These are phyloP conservation scores for Irpex sp. DNA, from an alignment of 1,284 basidiomycete species.

Conservation along the genomic window DNA sequence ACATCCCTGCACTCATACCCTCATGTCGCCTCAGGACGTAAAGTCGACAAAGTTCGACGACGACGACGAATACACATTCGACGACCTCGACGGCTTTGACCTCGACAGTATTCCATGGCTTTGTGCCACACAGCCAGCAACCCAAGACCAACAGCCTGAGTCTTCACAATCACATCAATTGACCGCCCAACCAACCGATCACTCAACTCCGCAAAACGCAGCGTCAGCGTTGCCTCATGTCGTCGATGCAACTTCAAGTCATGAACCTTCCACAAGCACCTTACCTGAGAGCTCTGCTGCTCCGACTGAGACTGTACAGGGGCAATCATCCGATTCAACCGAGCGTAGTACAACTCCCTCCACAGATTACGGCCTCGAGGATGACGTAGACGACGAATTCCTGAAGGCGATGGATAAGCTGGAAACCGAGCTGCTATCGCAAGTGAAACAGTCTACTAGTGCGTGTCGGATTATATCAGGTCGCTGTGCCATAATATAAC, in stretches of 20 bases:
- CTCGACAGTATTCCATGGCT: conserved; percentile 10
- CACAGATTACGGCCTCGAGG: conserved; percentile 18
- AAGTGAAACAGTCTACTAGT: background rate
- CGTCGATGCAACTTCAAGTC: background rate
- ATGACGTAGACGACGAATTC: conserved; percentile 24
- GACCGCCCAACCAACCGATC: background rate
- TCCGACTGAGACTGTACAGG: too few species aligned
- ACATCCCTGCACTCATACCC: background rate
- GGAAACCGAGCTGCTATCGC: conserved; percentile 11
- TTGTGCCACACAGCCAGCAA: background rate
- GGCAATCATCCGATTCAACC: too few species aligned
- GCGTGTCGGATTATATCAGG: background rate
- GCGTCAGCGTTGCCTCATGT: background rate
- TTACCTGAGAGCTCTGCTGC: too few species aligned
- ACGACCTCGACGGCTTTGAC: conserved; percentile 15
- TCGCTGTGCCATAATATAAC: background rate
- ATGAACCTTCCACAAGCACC: too few species aligned
- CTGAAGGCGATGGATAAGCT: conserved; percentile 19
- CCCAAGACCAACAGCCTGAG: background rate
- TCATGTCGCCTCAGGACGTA: background rate
- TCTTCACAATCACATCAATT: conserved; percentile 2
- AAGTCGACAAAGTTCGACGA: background rate
- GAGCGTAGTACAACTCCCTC: conserved; percentile 11
- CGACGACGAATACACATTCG: conserved; percentile 13
- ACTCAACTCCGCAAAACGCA: background rate